Evolutionary conservation across 179 eudicot species (phyloP), one percentile per base, ranked within the genome.

Genomic region (Drosera spatulata): DNA sequence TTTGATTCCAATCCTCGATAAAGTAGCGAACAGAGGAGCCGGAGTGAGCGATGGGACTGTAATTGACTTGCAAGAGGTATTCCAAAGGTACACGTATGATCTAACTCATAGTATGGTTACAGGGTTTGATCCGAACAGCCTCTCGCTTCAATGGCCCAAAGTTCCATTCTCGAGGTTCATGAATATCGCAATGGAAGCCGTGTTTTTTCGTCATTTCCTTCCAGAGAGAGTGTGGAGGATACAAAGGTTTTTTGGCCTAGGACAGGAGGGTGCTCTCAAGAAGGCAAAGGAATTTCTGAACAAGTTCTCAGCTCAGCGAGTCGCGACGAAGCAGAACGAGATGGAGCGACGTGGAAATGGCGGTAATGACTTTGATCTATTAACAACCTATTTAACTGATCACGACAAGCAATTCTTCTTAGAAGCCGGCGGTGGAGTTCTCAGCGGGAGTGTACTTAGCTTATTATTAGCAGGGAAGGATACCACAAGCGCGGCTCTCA

Each of bases 181-280:
- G 42, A 69, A 61, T 51, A 68, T 58, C 8, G 50, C 66, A 2
- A 71, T 67, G 53, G 80, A 77, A 55, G 80, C 75, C 7, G 41
- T 82, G 7, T 56, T 82, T 53, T 72, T 63, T 53, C 69, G 88
- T 22, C 83, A 77, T 59, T 13, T 71, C 2, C 1, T 75, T 61
- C 88, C 88, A 0, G 64, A 69, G 33, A 60, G 55, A n/a, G 4
- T 70, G 5, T 82, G 84, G 87, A 79, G 68, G 70, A 44, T 77
- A 37, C 77, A 59, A 57, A 61, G 66, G 42, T 66, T 75, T 78
- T 64, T 77, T 5, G 47, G 67, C 46, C 37, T 82, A 22, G 82
- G 84, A 4, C 64, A 50, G 10, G 84, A 80, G 55, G 68, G 40
- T 56, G 61, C 60, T 58, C 50, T 72, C 39, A 67, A 39, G 2